A percentile compares a stretch with the other conserved stretches of the same genome.
Conservation (phyloP, 495 filamentous ascomycete species). For the Podospora bellae-mahoneyi region DNA sequence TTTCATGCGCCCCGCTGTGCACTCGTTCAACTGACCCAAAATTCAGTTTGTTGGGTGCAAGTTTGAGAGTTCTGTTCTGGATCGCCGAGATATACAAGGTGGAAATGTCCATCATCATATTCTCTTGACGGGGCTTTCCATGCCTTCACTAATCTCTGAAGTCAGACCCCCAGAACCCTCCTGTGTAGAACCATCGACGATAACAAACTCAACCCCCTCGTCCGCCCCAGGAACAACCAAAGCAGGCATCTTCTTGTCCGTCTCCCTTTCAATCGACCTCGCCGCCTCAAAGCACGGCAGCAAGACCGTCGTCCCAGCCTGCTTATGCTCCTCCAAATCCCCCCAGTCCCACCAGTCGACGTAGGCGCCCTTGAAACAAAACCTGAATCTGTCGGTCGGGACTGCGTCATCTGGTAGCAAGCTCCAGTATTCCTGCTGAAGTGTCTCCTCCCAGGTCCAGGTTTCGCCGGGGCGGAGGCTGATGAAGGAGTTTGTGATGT, state of each 20-base stretch:
- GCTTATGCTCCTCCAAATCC: background rate
- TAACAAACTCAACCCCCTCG: background rate
- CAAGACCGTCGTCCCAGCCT: background rate
- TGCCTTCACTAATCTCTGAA: too few relatives aligned
- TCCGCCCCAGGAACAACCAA: background rate
- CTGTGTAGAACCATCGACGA: background rate
- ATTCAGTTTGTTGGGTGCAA: too few relatives aligned
- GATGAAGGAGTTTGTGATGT: background rate
- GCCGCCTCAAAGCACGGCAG: background rate
- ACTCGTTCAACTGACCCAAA: too few relatives aligned
- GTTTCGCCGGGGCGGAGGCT: background rate
- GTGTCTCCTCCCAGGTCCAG: background rate
- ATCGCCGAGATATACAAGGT: too few relatives aligned
- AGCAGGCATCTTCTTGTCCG: background rate
- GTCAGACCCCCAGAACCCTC: too few relatives aligned
- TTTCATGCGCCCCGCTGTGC: too few relatives aligned
- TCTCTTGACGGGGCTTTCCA: too few relatives aligned
- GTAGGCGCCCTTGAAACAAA: background rate
- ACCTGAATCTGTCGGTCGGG: background rate
- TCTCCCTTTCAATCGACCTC: background rate
- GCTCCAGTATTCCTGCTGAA: background rate
- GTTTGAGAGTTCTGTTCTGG: too few relatives aligned
- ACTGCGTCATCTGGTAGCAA: background rate
- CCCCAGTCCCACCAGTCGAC: background rate
- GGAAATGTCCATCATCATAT: too few relatives aligned